Base-by-base conservation (phyloP, 2,329 filamentous ascomycete species). In the Fusarium sp. region DNA sequence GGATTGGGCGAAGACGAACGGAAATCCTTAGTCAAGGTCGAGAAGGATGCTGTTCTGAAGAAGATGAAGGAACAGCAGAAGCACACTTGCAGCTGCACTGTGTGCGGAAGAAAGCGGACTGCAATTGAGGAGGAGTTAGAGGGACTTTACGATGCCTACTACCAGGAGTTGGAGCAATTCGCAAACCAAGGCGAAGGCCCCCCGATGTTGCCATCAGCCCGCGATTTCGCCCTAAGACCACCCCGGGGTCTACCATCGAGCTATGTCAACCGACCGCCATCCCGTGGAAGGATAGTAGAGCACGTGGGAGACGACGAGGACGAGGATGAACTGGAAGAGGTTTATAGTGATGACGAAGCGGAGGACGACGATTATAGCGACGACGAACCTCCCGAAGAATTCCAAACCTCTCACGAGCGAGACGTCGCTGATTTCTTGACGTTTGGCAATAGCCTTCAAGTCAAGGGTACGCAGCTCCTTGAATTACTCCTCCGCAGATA, bases 41-140 rank as follows among this genome's bases (percentile, higher is more conserved):
- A 99, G 78, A 99, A 99, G 79, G 94, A 99, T 77, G 94, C 95
- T 8, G 95, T 99, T 1, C 80, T 99, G 53, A 93, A 92, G 73
- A 99, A 99, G 82, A 99, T 99, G 95, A 99, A 99, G 82, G 95
- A 99, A 77, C 95, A 99, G 77, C 95, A 99, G 76, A 98, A 98
- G 77, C 93, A 98, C 75, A 98, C 94, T 3, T 99, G 95, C 81
- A 97, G 93, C 75, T 99, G 95, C 77, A 96, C 93, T 5, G 94
- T 99, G 36, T 99, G 95, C 76, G 95, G 95, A 49, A 87, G 95
- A 66, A 99, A 99, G 80, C 88, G 95, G 49, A 97, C 91, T 11
- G 95, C 95, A 35, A 99, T 99, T 68, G 95, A 99, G 77, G 95
- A 99, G 78, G 95, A 99, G 77, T 82, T 99, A 11, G 95, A 99